A percentile compares a stretch with the other conserved stretches of the same genome.
These are phyloP conservation scores for Quillaja saponaria DNA, from an alignment of 306 rosid species.

Conservation along the genomic window DNA sequence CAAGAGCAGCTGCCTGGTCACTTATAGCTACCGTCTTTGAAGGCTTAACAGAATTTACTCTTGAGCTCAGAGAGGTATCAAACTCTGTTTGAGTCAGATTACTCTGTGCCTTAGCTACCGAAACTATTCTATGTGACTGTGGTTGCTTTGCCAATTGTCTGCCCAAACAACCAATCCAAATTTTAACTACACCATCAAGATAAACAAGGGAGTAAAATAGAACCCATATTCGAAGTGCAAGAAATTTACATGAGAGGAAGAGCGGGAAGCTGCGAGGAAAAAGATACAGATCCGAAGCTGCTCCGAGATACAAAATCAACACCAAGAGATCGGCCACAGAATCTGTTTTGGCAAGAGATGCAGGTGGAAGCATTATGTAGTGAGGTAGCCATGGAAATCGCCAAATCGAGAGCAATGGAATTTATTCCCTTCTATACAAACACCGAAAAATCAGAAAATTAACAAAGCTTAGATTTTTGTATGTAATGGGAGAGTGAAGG, in stretches of 20 bases:
- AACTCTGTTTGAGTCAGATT: conserved; percentile 35
- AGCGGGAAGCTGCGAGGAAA: conserved; percentile 31
- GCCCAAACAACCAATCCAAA: too few relatives aligned
- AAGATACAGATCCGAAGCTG: conserved; percentile 39
- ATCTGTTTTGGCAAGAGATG: conserved; percentile 1
- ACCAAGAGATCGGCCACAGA: conserved; percentile 22
- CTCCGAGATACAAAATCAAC: conserved; percentile 16
- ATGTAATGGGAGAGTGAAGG: neutral
- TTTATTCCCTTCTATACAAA: neutral
- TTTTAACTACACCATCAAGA: neutral
- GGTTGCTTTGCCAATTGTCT: conserved; percentile 10
- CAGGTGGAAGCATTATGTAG: conserved; percentile 21
- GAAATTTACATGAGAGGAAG: conserved; percentile 36
- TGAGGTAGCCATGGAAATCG: conserved; percentile 43
- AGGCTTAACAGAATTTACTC: conserved; percentile 81
- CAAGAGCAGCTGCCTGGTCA: conserved; percentile 84
- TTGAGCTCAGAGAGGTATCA: conserved; percentile 74
- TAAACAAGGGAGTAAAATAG: neutral
- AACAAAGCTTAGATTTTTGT: neutral
- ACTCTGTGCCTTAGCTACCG: conserved; percentile 42
- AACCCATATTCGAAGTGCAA: neutral
- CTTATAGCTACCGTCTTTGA: conserved; percentile 81
- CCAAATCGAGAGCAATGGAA: neutral
- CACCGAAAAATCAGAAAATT: neutral
- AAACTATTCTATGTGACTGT: neutral